phyloP scores from a whole-genome alignment of 139 green algal genomes.

The Chlamydomonas incerta region DNA sequence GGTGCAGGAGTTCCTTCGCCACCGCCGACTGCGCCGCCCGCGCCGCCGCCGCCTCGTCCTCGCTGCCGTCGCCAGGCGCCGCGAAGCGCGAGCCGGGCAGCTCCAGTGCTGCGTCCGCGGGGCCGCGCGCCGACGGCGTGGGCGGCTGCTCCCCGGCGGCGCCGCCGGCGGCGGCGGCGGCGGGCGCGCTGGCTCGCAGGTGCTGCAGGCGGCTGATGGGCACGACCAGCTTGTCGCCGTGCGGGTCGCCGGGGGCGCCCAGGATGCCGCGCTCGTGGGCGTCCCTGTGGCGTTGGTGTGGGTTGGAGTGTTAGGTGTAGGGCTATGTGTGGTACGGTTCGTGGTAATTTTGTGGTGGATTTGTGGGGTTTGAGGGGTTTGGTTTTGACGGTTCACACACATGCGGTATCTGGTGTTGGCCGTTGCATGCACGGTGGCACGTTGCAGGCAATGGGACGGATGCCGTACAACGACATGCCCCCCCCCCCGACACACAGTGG shows the following conservation, averaged over 20 bases:
- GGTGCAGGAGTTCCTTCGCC: slow-evolving; percentile 7
- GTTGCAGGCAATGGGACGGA: too few relatives aligned
- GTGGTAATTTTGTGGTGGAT: too few relatives aligned
- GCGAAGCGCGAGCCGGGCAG: slow-evolving; percentile 12
- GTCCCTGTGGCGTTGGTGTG: slow-evolving; percentile 1
- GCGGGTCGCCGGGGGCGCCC: neutral
- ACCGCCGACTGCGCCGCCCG: neutral
- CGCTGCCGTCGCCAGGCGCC: neutral
- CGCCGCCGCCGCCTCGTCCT: neutral
- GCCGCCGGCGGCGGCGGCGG: neutral
- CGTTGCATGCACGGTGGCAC: too few relatives aligned
- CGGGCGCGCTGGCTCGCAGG: neutral
- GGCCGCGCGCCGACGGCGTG: neutral
- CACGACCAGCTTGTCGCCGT: slow-evolving; percentile 38
- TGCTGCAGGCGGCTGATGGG: neutral
- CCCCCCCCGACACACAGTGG: too few relatives aligned
- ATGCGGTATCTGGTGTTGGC: too few relatives aligned
- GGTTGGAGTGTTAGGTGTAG: neutral
- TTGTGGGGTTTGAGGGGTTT: too few relatives aligned
- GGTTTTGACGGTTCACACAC: too few relatives aligned
- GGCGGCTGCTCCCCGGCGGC: neutral
- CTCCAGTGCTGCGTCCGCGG: neutral
- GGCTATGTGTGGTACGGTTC: too few relatives aligned
- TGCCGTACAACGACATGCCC: too few relatives aligned
- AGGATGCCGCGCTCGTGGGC: slow-evolving; percentile 32